Evolutionary conservation across 129 eudicot genomes (phyloP).

Genomic region (Rutidosis leptorrhynchoides): DNA sequence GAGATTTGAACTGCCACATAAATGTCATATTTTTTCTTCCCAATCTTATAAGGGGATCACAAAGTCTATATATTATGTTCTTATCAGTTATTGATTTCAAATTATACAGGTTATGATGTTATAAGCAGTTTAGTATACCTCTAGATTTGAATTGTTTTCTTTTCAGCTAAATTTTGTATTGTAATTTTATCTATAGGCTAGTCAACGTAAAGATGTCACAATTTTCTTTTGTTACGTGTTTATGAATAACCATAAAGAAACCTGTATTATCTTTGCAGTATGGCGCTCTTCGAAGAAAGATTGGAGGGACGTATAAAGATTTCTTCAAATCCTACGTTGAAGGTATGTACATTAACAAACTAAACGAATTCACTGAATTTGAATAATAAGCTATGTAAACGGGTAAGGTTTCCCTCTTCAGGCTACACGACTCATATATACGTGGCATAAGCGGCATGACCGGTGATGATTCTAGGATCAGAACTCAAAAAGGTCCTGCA

Average conservation of each 20-base stretch:
- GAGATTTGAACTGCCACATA: background rate
- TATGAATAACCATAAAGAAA: background rate
- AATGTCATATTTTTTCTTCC: no score
- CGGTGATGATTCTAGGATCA: no score
- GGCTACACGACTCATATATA: no score
- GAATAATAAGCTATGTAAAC: background rate
- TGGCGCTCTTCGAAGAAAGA: slow-evolving; percentile 98
- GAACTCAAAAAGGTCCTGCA: no score
- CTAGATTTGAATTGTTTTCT: background rate
- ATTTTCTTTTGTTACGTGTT: background rate
- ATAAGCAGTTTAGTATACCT: background rate
- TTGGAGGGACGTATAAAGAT: slow-evolving; percentile 97
- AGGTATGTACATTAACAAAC: slow-evolving; percentile 38
- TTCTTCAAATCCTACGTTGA: slow-evolving; percentile 97
- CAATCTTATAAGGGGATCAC: background rate
- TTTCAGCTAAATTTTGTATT: background rate
- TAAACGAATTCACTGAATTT: background rate
- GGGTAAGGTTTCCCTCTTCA: no score
- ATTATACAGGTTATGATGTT: background rate
- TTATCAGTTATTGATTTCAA: background rate
- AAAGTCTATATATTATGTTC: background rate
- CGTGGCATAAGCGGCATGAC: no score
- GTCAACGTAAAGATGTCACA: background rate
- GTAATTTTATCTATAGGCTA: background rate
- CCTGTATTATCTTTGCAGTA: slow-evolving; percentile 42